Conservation (phyloP, 352 stramenopile species). For the Pythium rhizo-oryzae region DNA sequence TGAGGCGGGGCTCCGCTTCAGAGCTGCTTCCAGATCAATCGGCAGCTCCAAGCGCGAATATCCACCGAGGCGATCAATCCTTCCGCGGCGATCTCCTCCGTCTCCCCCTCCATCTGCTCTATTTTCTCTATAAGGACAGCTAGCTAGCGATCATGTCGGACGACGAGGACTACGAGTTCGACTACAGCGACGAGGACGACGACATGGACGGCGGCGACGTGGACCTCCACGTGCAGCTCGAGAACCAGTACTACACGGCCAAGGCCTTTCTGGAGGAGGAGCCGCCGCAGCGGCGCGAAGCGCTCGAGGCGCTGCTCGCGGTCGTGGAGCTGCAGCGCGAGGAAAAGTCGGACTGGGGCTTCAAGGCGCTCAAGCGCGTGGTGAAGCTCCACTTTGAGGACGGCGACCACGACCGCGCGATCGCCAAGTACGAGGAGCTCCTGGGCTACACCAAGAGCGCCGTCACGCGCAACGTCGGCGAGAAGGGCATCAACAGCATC, state of each 20-base stretch:
- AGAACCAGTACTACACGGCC: slow-evolving; percentile 95
- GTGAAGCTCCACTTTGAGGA: slow-evolving; percentile 93
- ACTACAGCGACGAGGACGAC: slow-evolving; percentile 93
- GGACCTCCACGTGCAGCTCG: slow-evolving; percentile 87
- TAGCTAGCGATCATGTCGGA: slow-evolving; percentile 62
- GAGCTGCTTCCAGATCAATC: too few species aligned
- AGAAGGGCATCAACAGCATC: slow-evolving; percentile 97
- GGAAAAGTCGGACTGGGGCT: slow-evolving; percentile 85
- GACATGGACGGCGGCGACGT: slow-evolving; percentile 84
- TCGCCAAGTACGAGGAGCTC: slow-evolving; percentile 88
- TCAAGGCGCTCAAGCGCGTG: slow-evolving; percentile 95
- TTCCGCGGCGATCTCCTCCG: not conserved
- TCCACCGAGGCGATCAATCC: not conserved
- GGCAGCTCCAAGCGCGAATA: too few species aligned
- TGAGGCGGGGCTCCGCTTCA: too few species aligned
- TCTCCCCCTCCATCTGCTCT: too few species aligned
- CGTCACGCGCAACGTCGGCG: slow-evolving; percentile 92
- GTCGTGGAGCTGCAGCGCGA: slow-evolving; percentile 61
- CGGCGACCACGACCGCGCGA: slow-evolving; percentile 67
- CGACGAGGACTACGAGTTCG: slow-evolving; percentile 89
- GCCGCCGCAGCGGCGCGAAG: slow-evolving; percentile 37
- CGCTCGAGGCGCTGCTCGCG: slow-evolving; percentile 53
- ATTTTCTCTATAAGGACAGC: too few species aligned
- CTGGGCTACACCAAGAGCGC: slow-evolving; percentile 87
- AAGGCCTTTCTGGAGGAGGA: slow-evolving; percentile 82